These are phyloP conservation scores for Quercus variabilis DNA, from an alignment of 306 rosid species.

Conservation along the genomic window DNA sequence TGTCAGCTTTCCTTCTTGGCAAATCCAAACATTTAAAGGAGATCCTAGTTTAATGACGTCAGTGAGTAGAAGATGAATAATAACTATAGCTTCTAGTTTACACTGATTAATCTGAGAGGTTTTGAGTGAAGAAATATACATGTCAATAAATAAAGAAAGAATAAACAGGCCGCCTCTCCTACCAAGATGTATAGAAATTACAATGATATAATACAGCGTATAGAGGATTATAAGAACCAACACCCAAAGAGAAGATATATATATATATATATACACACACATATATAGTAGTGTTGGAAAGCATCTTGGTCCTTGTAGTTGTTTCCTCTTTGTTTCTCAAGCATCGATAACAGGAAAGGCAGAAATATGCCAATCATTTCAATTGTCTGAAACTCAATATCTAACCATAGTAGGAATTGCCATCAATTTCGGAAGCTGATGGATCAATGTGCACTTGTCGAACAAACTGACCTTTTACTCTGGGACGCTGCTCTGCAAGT, in stretches of 20 bases:
- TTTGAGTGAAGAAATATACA: constrained; percentile 29
- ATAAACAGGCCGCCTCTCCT: constrained; percentile 1
- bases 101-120: constrained; percentile 12
- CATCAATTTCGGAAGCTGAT: constrained; percentile 35
- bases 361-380: constrained; percentile 13
- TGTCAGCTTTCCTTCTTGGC: neutral
- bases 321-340: constrained; percentile 3
- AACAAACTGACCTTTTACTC: constrained; percentile 96
- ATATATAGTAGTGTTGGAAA: constrained; percentile 12
- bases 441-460: constrained; percentile 53
- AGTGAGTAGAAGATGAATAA: neutral
- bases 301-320: constrained; percentile 33
- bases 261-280: too few species aligned
- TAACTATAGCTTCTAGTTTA: constrained; percentile 11
- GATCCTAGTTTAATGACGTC: neutral
- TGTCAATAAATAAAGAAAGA: constrained; percentile 22
- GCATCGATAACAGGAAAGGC: constrained; percentile 27
- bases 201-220: constrained; percentile 18
- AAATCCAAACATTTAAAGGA: neutral
- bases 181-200: constrained; percentile 14
- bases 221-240: neutral
- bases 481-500: constrained; percentile 96
- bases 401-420: constrained; percentile 27
- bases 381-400: constrained; percentile 22
- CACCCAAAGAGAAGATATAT: too few species aligned